Evolutionary conservation across 306 rosid genomes (phyloP).

Genomic region (Vigna mungo): DNA sequence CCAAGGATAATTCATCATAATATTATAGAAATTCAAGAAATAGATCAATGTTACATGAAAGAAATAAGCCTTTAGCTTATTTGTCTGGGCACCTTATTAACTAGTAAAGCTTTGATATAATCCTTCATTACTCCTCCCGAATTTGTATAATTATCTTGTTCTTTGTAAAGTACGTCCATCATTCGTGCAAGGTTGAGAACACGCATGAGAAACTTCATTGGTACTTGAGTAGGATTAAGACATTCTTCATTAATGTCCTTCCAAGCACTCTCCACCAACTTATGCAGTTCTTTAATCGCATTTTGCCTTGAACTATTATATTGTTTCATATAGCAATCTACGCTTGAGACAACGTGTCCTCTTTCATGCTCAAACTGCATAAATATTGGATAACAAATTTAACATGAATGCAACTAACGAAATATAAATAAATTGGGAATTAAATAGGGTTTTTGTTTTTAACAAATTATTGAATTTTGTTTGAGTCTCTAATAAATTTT

Average conservation of each 20-base stretch:
- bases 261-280: conserved; percentile 17
- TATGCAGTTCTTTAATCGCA: neutral
- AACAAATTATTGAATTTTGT: too few relatives aligned
- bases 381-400: too few relatives aligned
- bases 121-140: neutral
- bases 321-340: conserved; percentile 39
- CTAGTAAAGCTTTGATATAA: neutral
- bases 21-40: neutral
- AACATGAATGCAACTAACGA: neutral
- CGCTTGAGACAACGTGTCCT: conserved; percentile 30
- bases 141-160: conserved; percentile 29
- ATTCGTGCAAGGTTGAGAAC: conserved; percentile 19
- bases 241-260: conserved; percentile 26
- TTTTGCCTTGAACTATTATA: conserved; percentile 5
- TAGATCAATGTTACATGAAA: neutral
- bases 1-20: neutral
- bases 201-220: conserved; percentile 8
- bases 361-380: conserved; percentile 27
- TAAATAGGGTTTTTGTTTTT: too few relatives aligned
- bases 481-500: too few relatives aligned
- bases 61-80: neutral
- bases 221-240: neutral
- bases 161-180: conserved; percentile 27
- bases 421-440: too few relatives aligned
- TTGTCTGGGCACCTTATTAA: neutral